These are phyloP conservation scores for barrel medic (Medicago truncatula) DNA, from an alignment of 306 rosid genomes.

Conservation along the genomic window DNA sequence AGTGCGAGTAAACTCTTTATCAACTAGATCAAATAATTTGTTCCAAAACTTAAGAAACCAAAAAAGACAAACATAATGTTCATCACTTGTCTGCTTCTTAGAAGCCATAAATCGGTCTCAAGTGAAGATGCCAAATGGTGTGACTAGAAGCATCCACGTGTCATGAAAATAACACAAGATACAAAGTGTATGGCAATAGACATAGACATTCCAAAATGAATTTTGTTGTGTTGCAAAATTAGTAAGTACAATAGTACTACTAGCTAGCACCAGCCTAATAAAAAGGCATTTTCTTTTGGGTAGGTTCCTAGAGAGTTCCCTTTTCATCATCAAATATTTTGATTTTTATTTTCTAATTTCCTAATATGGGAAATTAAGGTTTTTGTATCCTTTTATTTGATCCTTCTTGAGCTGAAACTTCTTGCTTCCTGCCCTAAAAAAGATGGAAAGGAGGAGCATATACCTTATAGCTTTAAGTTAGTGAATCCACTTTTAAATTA, in stretches of 20 bases:
- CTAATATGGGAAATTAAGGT: conserved; percentile 68
- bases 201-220: conserved; percentile 19
- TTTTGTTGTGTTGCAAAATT: conserved; percentile 37
- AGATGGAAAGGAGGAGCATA: conserved; percentile 34
- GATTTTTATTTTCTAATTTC: conserved; percentile 35
- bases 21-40: too few relatives aligned
- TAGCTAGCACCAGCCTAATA: conserved; percentile 22
- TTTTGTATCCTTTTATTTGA: conserved; percentile 31
- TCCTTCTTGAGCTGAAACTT: conserved; percentile 31
- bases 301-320: conserved; percentile 51
- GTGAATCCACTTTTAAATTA: background rate
- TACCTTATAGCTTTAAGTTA: conserved; percentile 26
- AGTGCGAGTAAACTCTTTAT: too few relatives aligned
- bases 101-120: conserved; percentile 30
- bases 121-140: conserved; percentile 51
- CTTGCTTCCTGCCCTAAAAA: conserved; percentile 25
- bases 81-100: conserved; percentile 52
- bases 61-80: conserved; percentile 29
- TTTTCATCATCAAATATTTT: conserved; percentile 25
- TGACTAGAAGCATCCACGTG: conserved; percentile 40
- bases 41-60: conserved; percentile 27
- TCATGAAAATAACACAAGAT: background rate
- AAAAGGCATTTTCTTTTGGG: conserved; percentile 15
- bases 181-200: conserved; percentile 37
- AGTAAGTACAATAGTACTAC: conserved; percentile 21